Percentiles rank a stretch among this genome's conserved stretches.
These are phyloP conservation scores for Saitozyma sp. DNA, from an alignment of 768 basidiomycete species.

Conservation along the genomic window DNA sequence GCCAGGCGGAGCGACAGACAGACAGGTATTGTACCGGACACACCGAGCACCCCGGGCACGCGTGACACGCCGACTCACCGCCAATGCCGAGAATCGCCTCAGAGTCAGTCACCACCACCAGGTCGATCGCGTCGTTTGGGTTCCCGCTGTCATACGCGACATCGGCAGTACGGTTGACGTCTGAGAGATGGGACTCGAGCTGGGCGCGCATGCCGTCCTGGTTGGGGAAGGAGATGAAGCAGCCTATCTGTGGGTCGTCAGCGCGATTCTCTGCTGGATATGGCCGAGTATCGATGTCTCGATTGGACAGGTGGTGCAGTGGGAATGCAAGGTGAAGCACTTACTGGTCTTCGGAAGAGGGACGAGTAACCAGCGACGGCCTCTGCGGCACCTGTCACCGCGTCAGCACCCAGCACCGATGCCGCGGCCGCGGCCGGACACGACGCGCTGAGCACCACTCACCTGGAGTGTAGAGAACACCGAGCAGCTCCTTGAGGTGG, in stretches of 20 bases:
- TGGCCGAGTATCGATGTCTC: too few relatives aligned
- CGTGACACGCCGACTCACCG: conserved; percentile 22
- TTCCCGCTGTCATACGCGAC: conserved; percentile 40
- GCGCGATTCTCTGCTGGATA: conserved; percentile 17
- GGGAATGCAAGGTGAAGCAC: conserved; percentile 27
- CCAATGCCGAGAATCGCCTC: conserved; percentile 82
- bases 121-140: conserved; percentile 59
- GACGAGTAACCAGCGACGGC: conserved; percentile 82
- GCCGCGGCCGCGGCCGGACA: neutral
- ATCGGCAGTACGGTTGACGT: conserved; percentile 50
- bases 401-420: neutral
- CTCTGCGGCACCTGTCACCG: conserved; percentile 57
- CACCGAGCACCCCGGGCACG: too few relatives aligned
- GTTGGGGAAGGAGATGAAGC: conserved; percentile 58
- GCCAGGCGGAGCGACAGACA: too few relatives aligned
- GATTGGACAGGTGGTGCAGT: neutral
- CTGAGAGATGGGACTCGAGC: conserved; percentile 55
- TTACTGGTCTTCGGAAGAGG: conserved; percentile 66
- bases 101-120: conserved; percentile 79
- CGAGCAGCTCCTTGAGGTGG: conserved; percentile 66
- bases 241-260: conserved; percentile 49
- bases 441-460: conserved; percentile 45
- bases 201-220: conserved; percentile 73
- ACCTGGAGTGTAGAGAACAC: conserved; percentile 80
- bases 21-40: neutral